Base-by-base conservation (phyloP, 2,329 filamentous ascomycete species). In the Pyrenophora seminiperda region DNA sequence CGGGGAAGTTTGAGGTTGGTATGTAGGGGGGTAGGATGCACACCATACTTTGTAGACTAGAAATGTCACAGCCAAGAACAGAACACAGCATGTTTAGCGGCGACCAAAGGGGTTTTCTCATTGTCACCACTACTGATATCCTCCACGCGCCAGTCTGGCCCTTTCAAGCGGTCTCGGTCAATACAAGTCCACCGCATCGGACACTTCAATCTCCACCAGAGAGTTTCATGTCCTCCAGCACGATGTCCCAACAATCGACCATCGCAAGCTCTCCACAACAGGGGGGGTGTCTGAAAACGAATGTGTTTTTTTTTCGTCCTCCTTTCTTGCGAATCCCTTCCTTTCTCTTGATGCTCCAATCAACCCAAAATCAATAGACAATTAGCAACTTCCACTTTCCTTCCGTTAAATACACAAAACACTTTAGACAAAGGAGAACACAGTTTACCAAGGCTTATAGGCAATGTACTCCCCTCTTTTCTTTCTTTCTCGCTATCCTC, bases 1-100 rank as follows among this genome's bases (percentile, higher is more conserved):
- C 75, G 53, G 78, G 78, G 4, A 71, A 59, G 52, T 71, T 78
- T 42, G 73, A 78, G 62, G 76, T 79, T 27, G 76, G 71, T 1
- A 46, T 58, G 14, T 71, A 57, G 48, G 36, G 5, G 9, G 13
- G 7, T 14, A 17, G 29, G 30, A 29, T 4, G 9, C 2, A 32
- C 7, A 29, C 31, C 27, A 37, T 13, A 48, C 17, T 40, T 47
- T 34, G 41, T 36, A 41, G 24, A 43, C 32, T 45, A 40, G 37
- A 42, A 10, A 47, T 48, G 47, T 49, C 47, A 49, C 48, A 50
- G 29, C 9, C 4, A 32, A 29, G 3, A 11, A 32, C 4, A 29
- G 6, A 30, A 37, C 15, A 58, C 50, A 48, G 18, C 14, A 32
- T 33, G 17, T 41, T 41, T 68, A 67, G 65, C 59, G 61, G 64